Percentiles rank a stretch among this genome's conserved stretches.
These are phyloP conservation scores for Cordyceps tenuipes DNA, from an alignment of 2,329 filamentous ascomycete genomes.

Conservation along the genomic window DNA sequence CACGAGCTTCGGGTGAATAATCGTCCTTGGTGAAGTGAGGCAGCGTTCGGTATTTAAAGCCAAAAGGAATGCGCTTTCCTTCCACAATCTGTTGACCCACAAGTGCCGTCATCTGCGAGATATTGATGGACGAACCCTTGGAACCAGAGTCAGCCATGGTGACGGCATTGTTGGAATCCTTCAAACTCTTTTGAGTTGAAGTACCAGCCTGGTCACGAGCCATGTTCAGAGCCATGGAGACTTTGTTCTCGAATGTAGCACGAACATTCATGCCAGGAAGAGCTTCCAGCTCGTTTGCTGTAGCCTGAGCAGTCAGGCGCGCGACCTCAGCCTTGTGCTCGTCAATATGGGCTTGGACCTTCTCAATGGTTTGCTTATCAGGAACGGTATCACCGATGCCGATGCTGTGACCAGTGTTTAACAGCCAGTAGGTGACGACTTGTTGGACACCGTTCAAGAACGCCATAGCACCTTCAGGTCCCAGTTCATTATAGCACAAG, in stretches of 20 bases:
- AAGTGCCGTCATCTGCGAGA: slow-evolving; percentile 97
- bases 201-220: slow-evolving; percentile 96
- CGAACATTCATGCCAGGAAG: slow-evolving; percentile 96
- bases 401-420: slow-evolving; percentile 95
- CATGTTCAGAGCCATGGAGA: slow-evolving; percentile 86
- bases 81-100: slow-evolving; percentile 98
- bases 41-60: slow-evolving; percentile 95
- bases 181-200: slow-evolving; percentile 82
- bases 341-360: slow-evolving; percentile 75
- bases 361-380: slow-evolving; percentile 72
- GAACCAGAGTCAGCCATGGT: slow-evolving; percentile 95
- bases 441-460: slow-evolving; percentile 96
- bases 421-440: slow-evolving; percentile 93
- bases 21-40: slow-evolving; percentile 99
- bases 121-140: slow-evolving; percentile 98
- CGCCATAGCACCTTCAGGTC: slow-evolving; percentile 73
- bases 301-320: slow-evolving; percentile 66
- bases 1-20: slow-evolving; percentile 92
- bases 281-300: slow-evolving; percentile 81
- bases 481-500: slow-evolving; percentile 92
- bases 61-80: slow-evolving; percentile 97
- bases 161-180: slow-evolving; percentile 92
- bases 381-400: slow-evolving; percentile 98
- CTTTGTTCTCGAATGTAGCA: slow-evolving; percentile 96
- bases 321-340: slow-evolving; percentile 76